phyloP scores from a whole-genome alignment of 257 asterid species.

The Mitragyna speciosa region DNA sequence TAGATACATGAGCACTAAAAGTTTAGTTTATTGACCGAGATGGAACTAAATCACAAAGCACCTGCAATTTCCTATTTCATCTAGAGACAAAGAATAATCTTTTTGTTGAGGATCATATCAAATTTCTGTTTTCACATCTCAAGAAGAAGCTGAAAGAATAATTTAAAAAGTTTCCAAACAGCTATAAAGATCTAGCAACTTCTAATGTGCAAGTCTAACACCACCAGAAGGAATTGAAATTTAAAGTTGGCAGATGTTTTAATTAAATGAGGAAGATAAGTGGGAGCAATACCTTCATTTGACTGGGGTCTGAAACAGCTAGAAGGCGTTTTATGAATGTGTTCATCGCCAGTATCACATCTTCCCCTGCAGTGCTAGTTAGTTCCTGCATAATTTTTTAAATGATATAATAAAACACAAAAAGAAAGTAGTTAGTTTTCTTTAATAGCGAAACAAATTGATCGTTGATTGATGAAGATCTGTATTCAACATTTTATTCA shows the following conservation, averaged over 20 bases:
- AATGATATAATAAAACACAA: neutral
- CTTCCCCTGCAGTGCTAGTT: conserved; percentile 93
- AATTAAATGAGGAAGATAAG: neutral
- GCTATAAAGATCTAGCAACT: neutral
- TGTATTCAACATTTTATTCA: neutral
- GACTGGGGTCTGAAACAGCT: conserved; percentile 87
- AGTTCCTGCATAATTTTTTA: conserved; percentile 58
- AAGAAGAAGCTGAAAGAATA: neutral
- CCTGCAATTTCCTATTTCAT: neutral
- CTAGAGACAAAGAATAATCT: neutral
- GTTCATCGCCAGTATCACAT: conserved; percentile 89
- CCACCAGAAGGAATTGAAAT: neutral
- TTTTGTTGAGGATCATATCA: neutral
- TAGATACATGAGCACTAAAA: neutral
- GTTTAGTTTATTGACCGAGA: neutral
- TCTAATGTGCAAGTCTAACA: neutral
- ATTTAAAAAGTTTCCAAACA: neutral
- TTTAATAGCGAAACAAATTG: neutral
- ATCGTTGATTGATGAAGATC: neutral
- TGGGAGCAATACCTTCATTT: conserved; percentile 70
- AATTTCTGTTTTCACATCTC: neutral
- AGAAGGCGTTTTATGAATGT: conserved; percentile 89
- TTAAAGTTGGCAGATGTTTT: neutral
- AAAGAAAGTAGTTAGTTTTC: neutral
- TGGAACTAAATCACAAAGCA: neutral